A percentile compares a stretch with the other conserved stretches of the same genome.
phyloP scores from a whole-genome alignment of 2,329 filamentous ascomycete species.

The Dryadomyces sulphureus region DNA sequence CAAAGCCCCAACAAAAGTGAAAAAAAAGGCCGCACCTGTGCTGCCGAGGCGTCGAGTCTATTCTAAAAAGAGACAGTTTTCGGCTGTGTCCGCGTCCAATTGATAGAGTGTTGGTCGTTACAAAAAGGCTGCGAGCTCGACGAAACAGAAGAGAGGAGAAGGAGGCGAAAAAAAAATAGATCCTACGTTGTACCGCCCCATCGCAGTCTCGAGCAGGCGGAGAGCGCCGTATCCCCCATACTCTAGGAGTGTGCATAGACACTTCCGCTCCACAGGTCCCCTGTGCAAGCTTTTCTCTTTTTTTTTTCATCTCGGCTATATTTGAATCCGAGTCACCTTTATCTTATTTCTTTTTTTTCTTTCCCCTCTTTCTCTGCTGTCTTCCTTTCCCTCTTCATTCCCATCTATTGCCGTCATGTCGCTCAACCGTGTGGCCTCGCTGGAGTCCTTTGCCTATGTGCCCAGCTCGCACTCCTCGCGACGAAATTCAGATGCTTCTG shows the following conservation, averaged over 20 bases:
- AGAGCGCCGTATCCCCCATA: not conserved
- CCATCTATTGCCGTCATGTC: constrained; percentile 24
- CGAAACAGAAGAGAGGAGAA: not conserved
- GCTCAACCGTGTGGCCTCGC: constrained; percentile 34
- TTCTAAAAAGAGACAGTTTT: not conserved
- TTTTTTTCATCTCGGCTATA: not conserved
- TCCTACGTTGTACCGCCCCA: not conserved
- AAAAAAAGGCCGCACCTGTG: not conserved
- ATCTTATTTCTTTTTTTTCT: not conserved
- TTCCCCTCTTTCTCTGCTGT: not conserved
- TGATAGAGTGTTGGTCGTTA: not conserved
- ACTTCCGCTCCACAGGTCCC: not conserved
- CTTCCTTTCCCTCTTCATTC: not conserved
- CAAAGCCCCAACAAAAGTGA: not conserved
- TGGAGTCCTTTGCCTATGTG: constrained; percentile 34
- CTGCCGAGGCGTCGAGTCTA: not conserved
- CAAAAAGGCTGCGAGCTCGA: not conserved
- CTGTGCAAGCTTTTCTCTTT: not conserved
- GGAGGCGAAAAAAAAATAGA: not conserved
- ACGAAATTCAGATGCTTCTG: constrained; percentile 30
- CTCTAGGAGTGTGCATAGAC: not conserved
- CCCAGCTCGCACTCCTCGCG: constrained; percentile 23
- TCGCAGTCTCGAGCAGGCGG: not conserved
- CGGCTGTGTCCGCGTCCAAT: not conserved
- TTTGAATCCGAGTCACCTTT: not conserved